phyloP scores from a whole-genome alignment of 495 filamentous ascomycete genomes.

The Letharia columbiana region DNA sequence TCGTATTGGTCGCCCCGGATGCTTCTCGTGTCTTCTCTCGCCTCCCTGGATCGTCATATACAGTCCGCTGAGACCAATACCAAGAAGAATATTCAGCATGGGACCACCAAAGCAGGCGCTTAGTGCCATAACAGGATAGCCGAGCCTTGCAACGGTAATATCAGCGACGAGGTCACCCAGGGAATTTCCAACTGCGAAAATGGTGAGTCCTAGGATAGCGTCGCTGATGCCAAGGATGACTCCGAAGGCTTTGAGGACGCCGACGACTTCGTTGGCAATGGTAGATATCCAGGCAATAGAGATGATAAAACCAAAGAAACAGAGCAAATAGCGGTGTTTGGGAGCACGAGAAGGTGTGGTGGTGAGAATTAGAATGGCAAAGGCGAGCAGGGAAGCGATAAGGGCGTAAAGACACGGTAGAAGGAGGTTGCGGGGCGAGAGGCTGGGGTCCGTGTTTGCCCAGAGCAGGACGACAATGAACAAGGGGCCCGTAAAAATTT shows the following conservation, averaged over 20 bases:
- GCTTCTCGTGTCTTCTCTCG: conserved; percentile 44
- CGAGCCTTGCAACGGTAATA: conserved; percentile 83
- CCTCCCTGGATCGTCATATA: conserved; percentile 61
- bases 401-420: conserved; percentile 60
- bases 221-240: conserved; percentile 91
- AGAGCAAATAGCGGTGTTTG: conserved; percentile 65
- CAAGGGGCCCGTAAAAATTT: conserved; percentile 80
- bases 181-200: conserved; percentile 95
- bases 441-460: conserved; percentile 54
- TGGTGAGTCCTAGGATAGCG: conserved; percentile 88
- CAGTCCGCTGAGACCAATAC: conserved; percentile 78
- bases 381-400: conserved; percentile 54
- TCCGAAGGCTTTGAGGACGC: conserved; percentile 86
- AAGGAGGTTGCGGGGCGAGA: conserved; percentile 45
- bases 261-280: conserved; percentile 93
- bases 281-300: conserved; percentile 92
- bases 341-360: conserved; percentile 51
- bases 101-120: conserved; percentile 92
- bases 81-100: conserved; percentile 94
- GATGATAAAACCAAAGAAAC: conserved; percentile 86
- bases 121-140: conserved; percentile 96
- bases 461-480: conserved; percentile 72
- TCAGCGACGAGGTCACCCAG: conserved; percentile 92
- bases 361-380: conserved; percentile 53
- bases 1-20: conserved; percentile 43